Evolutionary conservation across 306 rosid species (phyloP).

Genomic region (Dryas drummondii): DNA sequence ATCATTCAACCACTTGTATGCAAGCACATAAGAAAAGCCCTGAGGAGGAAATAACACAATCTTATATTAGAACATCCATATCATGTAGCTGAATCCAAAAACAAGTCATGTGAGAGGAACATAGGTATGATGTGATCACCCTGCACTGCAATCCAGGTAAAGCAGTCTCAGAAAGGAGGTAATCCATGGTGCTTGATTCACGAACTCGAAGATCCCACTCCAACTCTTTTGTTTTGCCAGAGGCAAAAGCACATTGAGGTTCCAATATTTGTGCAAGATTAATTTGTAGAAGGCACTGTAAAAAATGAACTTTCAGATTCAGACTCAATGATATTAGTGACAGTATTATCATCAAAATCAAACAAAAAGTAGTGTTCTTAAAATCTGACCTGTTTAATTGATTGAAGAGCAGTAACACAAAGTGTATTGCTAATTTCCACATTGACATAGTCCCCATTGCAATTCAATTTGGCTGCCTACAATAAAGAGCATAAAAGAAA

Average conservation of each 20-base stretch:
- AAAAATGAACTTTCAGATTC: background rate
- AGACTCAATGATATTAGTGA: background rate
- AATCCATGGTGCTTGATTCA: slow-evolving; percentile 9
- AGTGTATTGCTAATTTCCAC: slow-evolving; percentile 1
- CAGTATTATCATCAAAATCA: background rate
- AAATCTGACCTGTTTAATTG: slow-evolving; percentile 13
- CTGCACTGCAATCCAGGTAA: slow-evolving; percentile 23
- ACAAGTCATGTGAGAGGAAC: too few species aligned
- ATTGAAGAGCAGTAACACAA: slow-evolving; percentile 3
- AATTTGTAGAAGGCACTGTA: slow-evolving; percentile 31
- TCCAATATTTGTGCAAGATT: slow-evolving; percentile 27
- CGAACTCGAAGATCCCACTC: slow-evolving; percentile 23
- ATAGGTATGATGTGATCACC: slow-evolving; percentile 2
- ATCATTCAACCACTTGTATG: slow-evolving; percentile 29
- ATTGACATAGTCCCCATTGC: slow-evolving; percentile 27
- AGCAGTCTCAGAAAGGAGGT: slow-evolving; percentile 7
- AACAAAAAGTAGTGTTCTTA: background rate
- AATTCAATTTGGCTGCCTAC: slow-evolving; percentile 26
- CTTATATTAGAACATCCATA: background rate
- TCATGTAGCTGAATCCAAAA: background rate
- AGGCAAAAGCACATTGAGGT: slow-evolving; percentile 30
- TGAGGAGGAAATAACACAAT: background rate
- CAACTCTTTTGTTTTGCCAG: slow-evolving; percentile 19
- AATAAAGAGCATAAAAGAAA: background rate
- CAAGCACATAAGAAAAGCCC: slow-evolving; percentile 13